Conservation (phyloP, 2,329 filamentous ascomycete species). For the Xenoacremonium recifei region DNA sequence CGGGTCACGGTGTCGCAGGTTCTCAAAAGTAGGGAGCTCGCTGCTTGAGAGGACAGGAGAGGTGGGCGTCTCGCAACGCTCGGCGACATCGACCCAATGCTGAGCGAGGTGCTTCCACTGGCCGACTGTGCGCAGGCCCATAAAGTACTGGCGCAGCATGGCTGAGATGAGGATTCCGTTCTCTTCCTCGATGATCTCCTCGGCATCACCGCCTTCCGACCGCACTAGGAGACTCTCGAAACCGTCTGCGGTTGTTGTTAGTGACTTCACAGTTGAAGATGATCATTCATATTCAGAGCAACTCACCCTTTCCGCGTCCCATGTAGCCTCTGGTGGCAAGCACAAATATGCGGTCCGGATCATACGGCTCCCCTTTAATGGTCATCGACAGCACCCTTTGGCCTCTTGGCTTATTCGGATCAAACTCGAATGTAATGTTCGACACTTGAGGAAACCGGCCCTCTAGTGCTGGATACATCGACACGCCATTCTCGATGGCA, state of each 20-base stretch:
- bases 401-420: conserved; percentile 59
- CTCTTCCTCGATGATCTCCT: conserved; percentile 81
- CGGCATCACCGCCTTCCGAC: conserved; percentile 71
- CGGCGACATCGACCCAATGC: conserved; percentile 67
- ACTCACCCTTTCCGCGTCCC: conserved; percentile 69
- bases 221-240: conserved; percentile 74
- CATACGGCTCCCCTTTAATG: conserved; percentile 60
- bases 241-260: conserved; percentile 60
- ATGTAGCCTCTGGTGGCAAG: conserved; percentile 86
- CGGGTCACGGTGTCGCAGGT: conserved; percentile 5
- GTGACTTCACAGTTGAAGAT: background rate
- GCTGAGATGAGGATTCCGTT: conserved; percentile 84
- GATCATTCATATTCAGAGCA: background rate
- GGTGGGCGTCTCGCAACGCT: conserved; percentile 53
- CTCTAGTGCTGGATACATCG: conserved; percentile 78
- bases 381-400: conserved; percentile 62
- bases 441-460: conserved; percentile 84
- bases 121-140: conserved; percentile 77
- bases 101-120: conserved; percentile 73
- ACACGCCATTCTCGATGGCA: conserved; percentile 84
- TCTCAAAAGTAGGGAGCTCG: conserved; percentile 18
- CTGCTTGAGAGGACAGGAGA: conserved; percentile 29
- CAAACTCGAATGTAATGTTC: conserved; percentile 74
- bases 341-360: conserved; percentile 63
- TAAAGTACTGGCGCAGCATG: conserved; percentile 87